Evolutionary conservation across 2,329 filamentous ascomycete species (phyloP).

Genomic region (Colletotrichum orbiculare): DNA sequence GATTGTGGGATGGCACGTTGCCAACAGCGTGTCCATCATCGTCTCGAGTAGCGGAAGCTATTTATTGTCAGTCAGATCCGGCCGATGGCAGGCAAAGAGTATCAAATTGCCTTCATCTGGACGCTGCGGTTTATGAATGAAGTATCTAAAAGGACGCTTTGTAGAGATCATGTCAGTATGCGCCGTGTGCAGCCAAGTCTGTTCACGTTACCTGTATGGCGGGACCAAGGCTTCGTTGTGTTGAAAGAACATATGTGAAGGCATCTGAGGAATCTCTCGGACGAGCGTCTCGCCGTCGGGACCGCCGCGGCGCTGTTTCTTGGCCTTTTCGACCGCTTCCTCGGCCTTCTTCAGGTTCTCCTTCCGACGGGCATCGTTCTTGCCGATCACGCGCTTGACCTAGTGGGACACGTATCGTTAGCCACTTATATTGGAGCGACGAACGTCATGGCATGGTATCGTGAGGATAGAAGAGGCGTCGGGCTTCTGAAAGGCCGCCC

Average conservation of each 20-base stretch:
- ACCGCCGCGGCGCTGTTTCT: slow-evolving; percentile 61
- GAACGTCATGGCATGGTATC: slow-evolving; percentile 27
- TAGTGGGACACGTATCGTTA: slow-evolving; percentile 41
- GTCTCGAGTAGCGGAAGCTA: slow-evolving; percentile 82
- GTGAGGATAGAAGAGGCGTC: slow-evolving; percentile 20
- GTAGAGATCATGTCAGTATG: not conserved
- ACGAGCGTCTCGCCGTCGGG: slow-evolving; percentile 66
- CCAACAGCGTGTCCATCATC: slow-evolving; percentile 95
- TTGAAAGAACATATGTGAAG: slow-evolving; percentile 87
- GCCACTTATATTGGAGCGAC: not conserved
- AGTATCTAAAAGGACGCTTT: slow-evolving; percentile 78
- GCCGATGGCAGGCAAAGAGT: too few species aligned
- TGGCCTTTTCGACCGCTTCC: slow-evolving; percentile 63
- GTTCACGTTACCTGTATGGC: slow-evolving; percentile 67
- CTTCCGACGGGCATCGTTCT: slow-evolving; percentile 83
- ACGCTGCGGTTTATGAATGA: slow-evolving; percentile 65
- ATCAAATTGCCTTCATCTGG: slow-evolving; percentile 71
- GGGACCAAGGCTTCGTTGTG: slow-evolving; percentile 89
- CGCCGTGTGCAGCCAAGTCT: not conserved
- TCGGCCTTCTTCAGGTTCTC: slow-evolving; percentile 80
- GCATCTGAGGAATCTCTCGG: slow-evolving; percentile 71
- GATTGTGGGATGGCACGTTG: slow-evolving; percentile 89
- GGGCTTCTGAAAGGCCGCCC: too few species aligned
- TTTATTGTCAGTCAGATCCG: too few species aligned
- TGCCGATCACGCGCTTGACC: slow-evolving; percentile 86